Percentiles rank a stretch among this genome's conserved stretches.
Conservation (phyloP, 495 filamentous ascomycete species). For the Lophium mytilinum region DNA sequence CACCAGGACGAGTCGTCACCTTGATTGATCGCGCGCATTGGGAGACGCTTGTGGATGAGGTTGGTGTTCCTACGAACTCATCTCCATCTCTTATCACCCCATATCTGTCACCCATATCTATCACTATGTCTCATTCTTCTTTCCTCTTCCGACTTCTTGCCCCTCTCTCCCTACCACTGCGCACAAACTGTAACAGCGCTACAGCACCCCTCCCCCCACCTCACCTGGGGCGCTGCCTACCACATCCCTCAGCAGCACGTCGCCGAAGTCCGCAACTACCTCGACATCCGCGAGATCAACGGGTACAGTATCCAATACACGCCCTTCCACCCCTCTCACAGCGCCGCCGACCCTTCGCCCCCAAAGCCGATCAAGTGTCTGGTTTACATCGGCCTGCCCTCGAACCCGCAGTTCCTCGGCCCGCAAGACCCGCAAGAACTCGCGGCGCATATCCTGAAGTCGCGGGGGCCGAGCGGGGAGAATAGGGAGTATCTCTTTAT, state of each 20-base stretch:
- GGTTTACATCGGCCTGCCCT: conserved; percentile 92
- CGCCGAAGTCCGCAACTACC: conserved; percentile 75
- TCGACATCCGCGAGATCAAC: conserved; percentile 95
- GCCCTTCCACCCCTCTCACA: conserved; percentile 54
- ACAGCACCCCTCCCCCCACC: not conserved
- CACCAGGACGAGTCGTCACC: conserved; percentile 87
- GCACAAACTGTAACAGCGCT: not conserved
- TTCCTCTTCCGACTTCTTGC: not conserved
- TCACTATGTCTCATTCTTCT: not conserved
- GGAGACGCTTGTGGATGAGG: conserved; percentile 66
- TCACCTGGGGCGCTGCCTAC: conserved; percentile 84
- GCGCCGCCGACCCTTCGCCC: conserved; percentile 18
- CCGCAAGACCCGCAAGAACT: conserved; percentile 72
- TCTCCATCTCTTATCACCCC: not conserved
- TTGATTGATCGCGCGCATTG: conserved; percentile 76
- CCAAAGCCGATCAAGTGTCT: conserved; percentile 47
- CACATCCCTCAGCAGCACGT: conserved; percentile 69
- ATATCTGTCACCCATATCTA: too few relatives aligned
- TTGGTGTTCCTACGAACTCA: conserved; percentile 23
- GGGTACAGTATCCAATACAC: conserved; percentile 89
- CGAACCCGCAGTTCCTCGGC: conserved; percentile 87
- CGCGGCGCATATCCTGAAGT: conserved; percentile 72
- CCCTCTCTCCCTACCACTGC: not conserved
- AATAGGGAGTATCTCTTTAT: conserved; percentile 87
- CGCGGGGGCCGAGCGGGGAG: conserved; percentile 75